Percentiles rank a stretch among this genome's conserved stretches.
phyloP scores from a whole-genome alignment of 1,284 basidiomycete species.

The Irpex sp. region DNA sequence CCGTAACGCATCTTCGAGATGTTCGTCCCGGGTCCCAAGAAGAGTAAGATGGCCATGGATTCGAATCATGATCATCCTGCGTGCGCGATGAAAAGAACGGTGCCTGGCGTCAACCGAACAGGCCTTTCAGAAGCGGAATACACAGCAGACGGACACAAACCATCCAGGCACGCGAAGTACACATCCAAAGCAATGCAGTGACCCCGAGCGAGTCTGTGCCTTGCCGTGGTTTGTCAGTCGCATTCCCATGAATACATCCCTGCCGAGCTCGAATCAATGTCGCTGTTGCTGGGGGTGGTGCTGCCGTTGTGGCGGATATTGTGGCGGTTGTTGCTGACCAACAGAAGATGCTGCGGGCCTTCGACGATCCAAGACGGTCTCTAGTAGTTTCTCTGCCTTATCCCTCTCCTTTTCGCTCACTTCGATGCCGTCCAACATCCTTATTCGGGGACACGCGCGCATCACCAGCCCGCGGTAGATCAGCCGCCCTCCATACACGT shows the following conservation, averaged over 20 bases:
- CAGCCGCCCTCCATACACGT: conserved; percentile 78
- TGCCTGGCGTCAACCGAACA: not conserved
- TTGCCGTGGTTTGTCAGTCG: no score
- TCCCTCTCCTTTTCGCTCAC: conserved; percentile 76
- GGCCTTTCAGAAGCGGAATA: not conserved
- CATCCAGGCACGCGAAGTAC: not conserved
- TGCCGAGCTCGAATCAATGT: no score
- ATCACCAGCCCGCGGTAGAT: conserved; percentile 87
- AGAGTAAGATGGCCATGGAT: no score
- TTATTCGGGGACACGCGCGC: conserved; percentile 63
- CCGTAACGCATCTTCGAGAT: not conserved
- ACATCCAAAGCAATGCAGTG: not conserved
- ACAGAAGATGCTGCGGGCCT: conserved; percentile 19
- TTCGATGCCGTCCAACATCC: conserved; percentile 78
- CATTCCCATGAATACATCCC: not conserved
- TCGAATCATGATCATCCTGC: not conserved
- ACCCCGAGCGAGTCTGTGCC: not conserved
- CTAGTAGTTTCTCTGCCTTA: conserved; percentile 73
- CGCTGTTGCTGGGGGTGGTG: not conserved
- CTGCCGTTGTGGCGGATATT: not conserved
- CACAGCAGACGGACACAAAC: not conserved
- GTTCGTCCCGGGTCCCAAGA: not conserved
- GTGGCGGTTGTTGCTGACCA: not conserved
- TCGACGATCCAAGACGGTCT: conserved; percentile 47
- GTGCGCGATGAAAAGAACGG: not conserved